Evolutionary conservation across 2,329 filamentous ascomycete genomes (phyloP), one percentile per base, ranked within the genome.

Genomic region (Lachnellula hyalina): DNA sequence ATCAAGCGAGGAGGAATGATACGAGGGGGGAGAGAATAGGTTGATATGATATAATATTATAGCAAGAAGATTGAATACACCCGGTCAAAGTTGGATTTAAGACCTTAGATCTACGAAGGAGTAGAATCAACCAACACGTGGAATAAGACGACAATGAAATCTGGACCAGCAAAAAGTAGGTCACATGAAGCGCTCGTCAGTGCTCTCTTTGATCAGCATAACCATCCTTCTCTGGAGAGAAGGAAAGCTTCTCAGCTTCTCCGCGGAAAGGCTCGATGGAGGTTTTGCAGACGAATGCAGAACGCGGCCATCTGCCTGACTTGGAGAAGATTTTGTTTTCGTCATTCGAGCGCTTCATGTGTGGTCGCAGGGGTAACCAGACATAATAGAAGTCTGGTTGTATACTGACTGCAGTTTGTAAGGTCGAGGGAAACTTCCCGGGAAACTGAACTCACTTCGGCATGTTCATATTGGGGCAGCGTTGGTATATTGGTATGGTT

Each of bases 141-240:
- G 9, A 11, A 11, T 32, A 8, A 11, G 28, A 32, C 28, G 28
- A 32, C 3, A 9, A 32, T 32, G 28, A 32, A 4, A 32, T 32
- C 8, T 4, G 11, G 28, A 28, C 5, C 8, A 28, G 2, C 2
- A 8, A 32, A 32, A 11, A 11, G 9, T 11, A 11, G 28, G 28
- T 32, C 28, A 32, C 23, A 28, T 46, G 21, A 49, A 56, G 25
- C 38, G 50, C 57, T 55, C 61, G 61, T 68, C 65, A 63, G 65
- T 62, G 65, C 65, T 68, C 65, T 68, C 65, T 68, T 68, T 67
- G 55, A 54, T 67, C 64, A 62, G 61, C 65, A 67, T 63, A 49
- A 25, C 51, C 46, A 40, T 11, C 36, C 41, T 17, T 52, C 51
- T 23, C 46, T 46, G 15, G 28, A 17, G 53, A 41, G 49, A 25